Evolutionary conservation across 345 rosid genomes (phyloP), one percentile per base, ranked within the genome.

Genomic region (Sonneratia caseolaris): DNA sequence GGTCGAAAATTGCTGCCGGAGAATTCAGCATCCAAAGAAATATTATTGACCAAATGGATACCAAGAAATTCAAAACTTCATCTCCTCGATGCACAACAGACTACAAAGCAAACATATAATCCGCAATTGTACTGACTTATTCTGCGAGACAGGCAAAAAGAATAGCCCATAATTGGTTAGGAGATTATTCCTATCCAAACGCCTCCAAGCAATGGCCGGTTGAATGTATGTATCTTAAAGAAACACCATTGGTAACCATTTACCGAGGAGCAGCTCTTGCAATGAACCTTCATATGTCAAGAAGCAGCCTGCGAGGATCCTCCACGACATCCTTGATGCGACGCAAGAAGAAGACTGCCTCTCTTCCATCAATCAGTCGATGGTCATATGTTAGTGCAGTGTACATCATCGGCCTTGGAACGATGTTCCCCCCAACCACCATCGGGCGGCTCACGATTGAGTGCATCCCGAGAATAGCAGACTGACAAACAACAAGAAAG

Each of bases 401-500:
- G 83, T 87, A 91, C 97, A 91, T 91, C 94, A 91, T 87, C 7
- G 92, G 97, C 85, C 94, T 84, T 1, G 94, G 77, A 42, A 83
- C 70, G 0, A 91, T 59, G 21, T 77, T 78, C 40, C 91, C 90
- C 18, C 88, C 94, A 64, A 87, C 91, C 49, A 89, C 97, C 97
- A 89, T 87, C 5, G 94, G 94, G 37, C 94, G 97, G 77, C 68
- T 79, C 75, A 91, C 89, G 13, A 87, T 87, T 0, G 97, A 89
- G 82, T 91, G 97, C 94, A 91, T 91, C 19, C 97, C 97, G 72
- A 89, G 76, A 37, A 91, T 91, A 5, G 94, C 97, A 5, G 97
- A 91, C 97, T 91, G 81, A 62, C 59, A 15, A 68, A 19, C 37
- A 37, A 27, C 11, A 64, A 49, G 53, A 37, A 14, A 1, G 38